Conservation (phyloP, 139 green algal genomes). For the Ulvella scutata region DNA sequence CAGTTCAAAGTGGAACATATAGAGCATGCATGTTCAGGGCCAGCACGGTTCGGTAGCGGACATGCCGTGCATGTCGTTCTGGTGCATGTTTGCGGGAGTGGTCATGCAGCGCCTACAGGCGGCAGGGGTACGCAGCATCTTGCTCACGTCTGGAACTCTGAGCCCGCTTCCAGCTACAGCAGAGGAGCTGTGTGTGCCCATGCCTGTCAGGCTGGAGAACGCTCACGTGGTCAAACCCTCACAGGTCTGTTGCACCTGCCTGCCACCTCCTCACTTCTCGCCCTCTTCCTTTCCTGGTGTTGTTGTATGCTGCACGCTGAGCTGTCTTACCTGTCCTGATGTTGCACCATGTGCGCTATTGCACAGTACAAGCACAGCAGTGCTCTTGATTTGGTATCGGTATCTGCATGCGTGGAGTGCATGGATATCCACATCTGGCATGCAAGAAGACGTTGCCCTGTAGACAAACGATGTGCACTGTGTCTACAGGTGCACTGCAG, state of each 20-base stretch:
- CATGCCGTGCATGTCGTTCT: slow-evolving; percentile 39
- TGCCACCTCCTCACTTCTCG: too few species aligned
- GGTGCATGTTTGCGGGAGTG: slow-evolving; percentile 64
- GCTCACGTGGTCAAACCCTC: slow-evolving; percentile 65
- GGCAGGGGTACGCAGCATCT: slow-evolving; percentile 42
- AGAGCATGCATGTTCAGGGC: not conserved
- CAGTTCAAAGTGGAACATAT: too few species aligned
- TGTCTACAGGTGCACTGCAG: slow-evolving; percentile 67
- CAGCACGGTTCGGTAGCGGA: not conserved
- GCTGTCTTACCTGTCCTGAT: too few species aligned
- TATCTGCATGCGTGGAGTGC: too few species aligned
- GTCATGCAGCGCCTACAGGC: slow-evolving; percentile 35
- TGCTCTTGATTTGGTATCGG: too few species aligned
- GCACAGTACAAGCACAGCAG: too few species aligned
- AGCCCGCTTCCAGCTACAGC: slow-evolving; percentile 75
- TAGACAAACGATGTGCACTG: not conserved
- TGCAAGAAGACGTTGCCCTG: too few species aligned
- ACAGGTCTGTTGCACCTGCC: slow-evolving; percentile 28
- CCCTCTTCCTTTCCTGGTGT: too few species aligned
- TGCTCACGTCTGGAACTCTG: slow-evolving; percentile 88
- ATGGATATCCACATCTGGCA: too few species aligned
- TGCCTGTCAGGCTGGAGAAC: slow-evolving; percentile 86
- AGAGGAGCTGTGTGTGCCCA: slow-evolving; percentile 70
- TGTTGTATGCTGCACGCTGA: too few species aligned
- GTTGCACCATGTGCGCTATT: too few species aligned